Percentiles rank a stretch among this genome's conserved stretches.
Conservation (phyloP, 2,329 filamentous ascomycete genomes). For the Fusarium sp. region DNA sequence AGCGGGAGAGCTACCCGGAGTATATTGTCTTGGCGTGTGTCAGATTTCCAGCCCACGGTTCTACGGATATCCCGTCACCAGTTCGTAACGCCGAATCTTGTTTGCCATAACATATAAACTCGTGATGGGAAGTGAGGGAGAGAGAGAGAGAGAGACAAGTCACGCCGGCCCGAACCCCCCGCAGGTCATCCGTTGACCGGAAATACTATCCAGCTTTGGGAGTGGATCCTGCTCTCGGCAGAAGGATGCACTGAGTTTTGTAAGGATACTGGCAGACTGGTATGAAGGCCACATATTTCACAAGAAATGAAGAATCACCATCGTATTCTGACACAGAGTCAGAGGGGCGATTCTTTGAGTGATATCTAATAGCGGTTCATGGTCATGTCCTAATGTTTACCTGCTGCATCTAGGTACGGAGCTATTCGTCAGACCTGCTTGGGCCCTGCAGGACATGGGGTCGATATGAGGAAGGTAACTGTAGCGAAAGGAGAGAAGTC, state of each 20-base stretch:
- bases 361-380: slow-evolving; percentile 12
- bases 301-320: neutral
- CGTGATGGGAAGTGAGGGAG: neutral
- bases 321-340: neutral
- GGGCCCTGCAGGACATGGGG: slow-evolving; percentile 41
- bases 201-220: slow-evolving; percentile 9
- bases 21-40: slow-evolving; percentile 22
- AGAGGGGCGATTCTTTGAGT: neutral
- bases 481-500: slow-evolving; percentile 9
- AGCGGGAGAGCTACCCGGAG: slow-evolving; percentile 1
- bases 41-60: slow-evolving; percentile 19
- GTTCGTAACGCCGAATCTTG: slow-evolving; percentile 6
- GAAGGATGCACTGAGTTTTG: neutral
- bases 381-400: slow-evolving; percentile 20
- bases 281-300: neutral
- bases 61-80: slow-evolving; percentile 4
- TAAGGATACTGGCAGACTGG: neutral
- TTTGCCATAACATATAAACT: neutral
- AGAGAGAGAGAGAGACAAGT: neutral
- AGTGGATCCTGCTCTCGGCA: slow-evolving; percentile 10
- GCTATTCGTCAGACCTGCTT: slow-evolving; percentile 19
- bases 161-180: slow-evolving; percentile 29
- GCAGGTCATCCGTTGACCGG: slow-evolving; percentile 13
- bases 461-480: neutral
- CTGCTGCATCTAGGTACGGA: slow-evolving; percentile 6